Conservation (phyloP, 371 early-diverging fungal species). For the Mucor sp. region DNA sequence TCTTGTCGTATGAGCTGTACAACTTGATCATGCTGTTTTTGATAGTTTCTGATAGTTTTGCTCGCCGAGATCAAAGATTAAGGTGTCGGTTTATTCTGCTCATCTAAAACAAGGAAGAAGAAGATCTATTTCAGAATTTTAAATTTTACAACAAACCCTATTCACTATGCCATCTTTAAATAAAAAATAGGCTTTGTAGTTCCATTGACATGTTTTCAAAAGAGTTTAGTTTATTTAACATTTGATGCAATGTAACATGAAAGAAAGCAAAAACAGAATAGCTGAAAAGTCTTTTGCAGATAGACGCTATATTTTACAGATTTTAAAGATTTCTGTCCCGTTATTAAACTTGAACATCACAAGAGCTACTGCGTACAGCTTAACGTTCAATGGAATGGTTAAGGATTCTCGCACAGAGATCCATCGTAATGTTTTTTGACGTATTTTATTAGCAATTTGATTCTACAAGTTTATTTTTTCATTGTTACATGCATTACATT, state of each 20-base stretch:
- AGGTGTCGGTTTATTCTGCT: no score
- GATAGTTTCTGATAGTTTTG: not conserved
- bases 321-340: not conserved
- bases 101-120: no score
- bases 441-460: not conserved
- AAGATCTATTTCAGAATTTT: no score
- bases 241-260: slow-evolving; percentile 1
- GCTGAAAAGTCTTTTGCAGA: not conserved
- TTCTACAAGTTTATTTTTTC: not conserved
- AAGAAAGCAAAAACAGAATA: not conserved
- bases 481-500: not conserved
- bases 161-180: not conserved
- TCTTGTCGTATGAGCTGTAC: not conserved
- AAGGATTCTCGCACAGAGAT: no score
- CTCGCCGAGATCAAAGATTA: no score
- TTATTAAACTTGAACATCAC: not conserved
- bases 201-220: not conserved
- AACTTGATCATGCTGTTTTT: not conserved
- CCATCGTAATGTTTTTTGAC: not conserved
- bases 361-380: not conserved
- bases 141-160: not conserved
- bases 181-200: not conserved
- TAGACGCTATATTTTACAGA: not conserved
- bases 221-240: not conserved
- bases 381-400: no score